Conservation (phyloP, 1,284 basidiomycete species). For the Filobasidium uniguttulatum region DNA sequence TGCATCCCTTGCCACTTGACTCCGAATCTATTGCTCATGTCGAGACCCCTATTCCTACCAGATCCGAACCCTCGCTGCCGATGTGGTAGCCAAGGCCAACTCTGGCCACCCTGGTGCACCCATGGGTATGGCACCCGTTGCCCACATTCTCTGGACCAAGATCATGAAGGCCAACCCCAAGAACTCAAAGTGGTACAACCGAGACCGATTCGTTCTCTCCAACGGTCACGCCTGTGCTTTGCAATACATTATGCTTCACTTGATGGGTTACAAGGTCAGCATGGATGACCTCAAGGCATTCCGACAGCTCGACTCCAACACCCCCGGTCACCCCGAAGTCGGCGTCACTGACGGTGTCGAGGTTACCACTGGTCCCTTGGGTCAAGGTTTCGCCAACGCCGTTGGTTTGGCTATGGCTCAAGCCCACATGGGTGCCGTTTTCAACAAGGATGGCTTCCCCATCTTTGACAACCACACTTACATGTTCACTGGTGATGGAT, state of each 20-base stretch:
- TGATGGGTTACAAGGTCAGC: conserved; percentile 41
- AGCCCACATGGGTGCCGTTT: conserved; percentile 73
- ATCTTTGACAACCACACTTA: conserved; percentile 85
- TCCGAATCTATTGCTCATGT: too few species aligned
- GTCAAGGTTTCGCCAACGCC: conserved; percentile 79
- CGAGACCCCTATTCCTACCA: too few species aligned
- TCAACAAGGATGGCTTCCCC: conserved; percentile 74
- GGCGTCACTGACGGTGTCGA: conserved; percentile 84
- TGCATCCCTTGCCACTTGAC: too few species aligned
- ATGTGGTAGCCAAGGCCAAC: conserved; percentile 52
- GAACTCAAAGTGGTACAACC: conserved; percentile 81
- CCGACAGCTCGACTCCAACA: conserved; percentile 67
- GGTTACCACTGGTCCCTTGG: conserved; percentile 90
- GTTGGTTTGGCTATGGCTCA: conserved; percentile 89
- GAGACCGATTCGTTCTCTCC: conserved; percentile 47
- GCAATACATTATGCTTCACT: conserved; percentile 39
- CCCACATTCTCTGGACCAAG: conserved; percentile 69
- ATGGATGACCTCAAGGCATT: conserved; percentile 39
- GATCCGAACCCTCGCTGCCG: conserved; percentile 39
- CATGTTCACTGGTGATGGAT: conserved; percentile 84
- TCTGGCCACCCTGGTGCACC: conserved; percentile 87
- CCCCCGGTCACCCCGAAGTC: conserved; percentile 82
- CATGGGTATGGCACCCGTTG: conserved; percentile 50
- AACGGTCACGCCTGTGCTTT: conserved; percentile 49
- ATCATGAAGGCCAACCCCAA: conserved; percentile 78